Base-by-base conservation (phyloP, 805 yeast genomes). In the Tetrapisispora arboricola region DNA sequence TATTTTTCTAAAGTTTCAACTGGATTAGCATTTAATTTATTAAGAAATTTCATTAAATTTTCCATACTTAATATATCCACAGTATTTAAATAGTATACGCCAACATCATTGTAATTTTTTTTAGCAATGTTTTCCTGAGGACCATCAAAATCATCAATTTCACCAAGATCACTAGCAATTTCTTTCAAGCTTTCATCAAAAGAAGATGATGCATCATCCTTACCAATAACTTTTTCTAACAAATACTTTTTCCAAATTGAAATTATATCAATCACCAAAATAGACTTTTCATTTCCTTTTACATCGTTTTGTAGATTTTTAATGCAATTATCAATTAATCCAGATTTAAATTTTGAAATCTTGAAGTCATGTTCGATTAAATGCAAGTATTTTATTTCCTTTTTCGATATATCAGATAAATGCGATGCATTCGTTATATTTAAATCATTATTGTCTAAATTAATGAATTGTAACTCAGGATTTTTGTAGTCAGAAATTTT, bases 361-460 rank as follows among this genome's bases (percentile, higher is more conserved):
- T 43, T 38, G 33, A 56, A 54, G 12, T 43, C 48, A 32, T 53
- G 54, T 25, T 55, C 58, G 19, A 56, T 54, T 24, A 56, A 22
- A 40, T 56, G 61, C 32, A 52, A 31, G 16, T 45, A 49, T 26
- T 48, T 44, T 1, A 50, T 32, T 11, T 41, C 18, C 11, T 36
- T 20, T 2, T 6, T 6, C 19, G 11, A n/a, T 5, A 28, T 38
- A 9, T 41, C 28, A 1, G 36, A 32, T 17, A 21, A 24, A 27
- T 29, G 36, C 2, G 32, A 30, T 3, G 28, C 30, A 18, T 40
- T 38, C 11, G 38, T 40, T 12, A 30, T 34, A 21, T 25, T 20
- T 5, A 29, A 19, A 20, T 29, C 19, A 20, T 15, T 24, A 11
- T 34, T 33, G 6, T 49, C 46, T 28, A 49, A 39, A 22, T 40